Evolutionary conservation across 352 stramenopile species (phyloP), one percentile per base, ranked within the genome.

Genomic region (Paralagenidium karlingii): DNA sequence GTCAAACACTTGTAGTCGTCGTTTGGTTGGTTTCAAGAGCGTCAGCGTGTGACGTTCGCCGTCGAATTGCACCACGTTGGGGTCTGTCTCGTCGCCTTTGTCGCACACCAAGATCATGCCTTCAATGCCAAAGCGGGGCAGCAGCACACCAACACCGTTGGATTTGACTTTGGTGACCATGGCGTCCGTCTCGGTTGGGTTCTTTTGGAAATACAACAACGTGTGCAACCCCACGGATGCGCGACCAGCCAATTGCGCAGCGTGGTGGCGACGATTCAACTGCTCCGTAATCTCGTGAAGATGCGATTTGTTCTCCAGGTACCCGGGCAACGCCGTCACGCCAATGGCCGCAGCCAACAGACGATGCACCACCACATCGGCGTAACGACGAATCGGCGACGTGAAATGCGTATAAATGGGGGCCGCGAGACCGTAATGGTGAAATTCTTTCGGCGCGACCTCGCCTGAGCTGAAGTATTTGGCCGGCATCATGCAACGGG

Each of bases 371-470:
- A 98, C 90, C 13, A 99, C 89, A 61, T 99, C 96, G 1, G 96
- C 94, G 64, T 99, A 88, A 3, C 90, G 80, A 40, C 89, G 79
- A 62, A 99, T 99, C 3, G 96, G 96, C n/a, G 89, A 98, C 22
- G 96, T 99, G 54, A 99, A 99, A 63, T 99, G 96, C 24, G 96
- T 99, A 65, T 99, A 99, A 20, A 99, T 96, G 5, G 93, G 89
- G 8, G 95, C 94, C 9, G 95, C 96, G 8, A 99, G 74, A 24
- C 96, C 90, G 57, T 99, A 99, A 65, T 99, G 96, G 46, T 97
- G 88, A 76, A 95, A 99, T 51, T 99, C 91, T 6, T 80, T 84
- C 5, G 93, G 82, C 16, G 91, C 67, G 22, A 96, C 79, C 50
- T 99, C 94, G 36, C 94, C 94, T 10, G 91, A 98, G 48, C 88